Evolutionary conservation across 2,329 filamentous ascomycete species (phyloP).

Genomic region (Herpotrichia juniperi): DNA sequence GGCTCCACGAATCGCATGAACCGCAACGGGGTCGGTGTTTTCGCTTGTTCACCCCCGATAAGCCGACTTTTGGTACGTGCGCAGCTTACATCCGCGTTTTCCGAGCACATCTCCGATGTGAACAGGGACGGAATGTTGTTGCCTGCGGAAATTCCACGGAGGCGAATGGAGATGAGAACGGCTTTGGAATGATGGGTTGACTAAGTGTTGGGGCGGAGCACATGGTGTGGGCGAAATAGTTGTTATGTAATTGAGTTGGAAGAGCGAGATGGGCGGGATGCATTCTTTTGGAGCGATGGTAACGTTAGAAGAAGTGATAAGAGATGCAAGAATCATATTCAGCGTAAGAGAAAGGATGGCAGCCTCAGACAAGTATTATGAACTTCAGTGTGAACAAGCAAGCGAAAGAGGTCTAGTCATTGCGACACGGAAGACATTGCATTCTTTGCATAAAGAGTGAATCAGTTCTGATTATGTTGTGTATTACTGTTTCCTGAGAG

Average conservation of each 20-base stretch:
- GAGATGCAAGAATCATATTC: too few species aligned
- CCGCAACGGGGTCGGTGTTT: neutral
- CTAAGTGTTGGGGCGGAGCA: too few species aligned
- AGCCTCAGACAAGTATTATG: too few species aligned
- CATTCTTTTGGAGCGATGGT: neutral
- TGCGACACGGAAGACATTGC: too few species aligned
- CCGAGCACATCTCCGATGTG: conserved; percentile 1
- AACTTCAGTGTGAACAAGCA: too few species aligned
- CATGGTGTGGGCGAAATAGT: too few species aligned
- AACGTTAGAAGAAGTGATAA: too few species aligned
- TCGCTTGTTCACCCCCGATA: neutral
- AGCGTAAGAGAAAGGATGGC: too few species aligned
- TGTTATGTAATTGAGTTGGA: neutral
- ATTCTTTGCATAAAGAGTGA: too few species aligned
- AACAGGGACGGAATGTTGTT: neutral
- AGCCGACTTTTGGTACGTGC: neutral
- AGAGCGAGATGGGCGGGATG: neutral
- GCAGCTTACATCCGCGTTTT: conserved; percentile 3
- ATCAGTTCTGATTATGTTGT: too few species aligned
- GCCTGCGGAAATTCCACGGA: neutral
- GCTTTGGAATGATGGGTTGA: neutral
- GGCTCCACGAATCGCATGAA: neutral
- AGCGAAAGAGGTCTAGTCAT: too few species aligned
- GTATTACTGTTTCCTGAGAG: too few species aligned
- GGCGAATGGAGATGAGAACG: neutral